Evolutionary conservation across 208 protist species (phyloP), one percentile per base, ranked within the genome.

Genomic region (Acanthamoeba lenticulata): DNA sequence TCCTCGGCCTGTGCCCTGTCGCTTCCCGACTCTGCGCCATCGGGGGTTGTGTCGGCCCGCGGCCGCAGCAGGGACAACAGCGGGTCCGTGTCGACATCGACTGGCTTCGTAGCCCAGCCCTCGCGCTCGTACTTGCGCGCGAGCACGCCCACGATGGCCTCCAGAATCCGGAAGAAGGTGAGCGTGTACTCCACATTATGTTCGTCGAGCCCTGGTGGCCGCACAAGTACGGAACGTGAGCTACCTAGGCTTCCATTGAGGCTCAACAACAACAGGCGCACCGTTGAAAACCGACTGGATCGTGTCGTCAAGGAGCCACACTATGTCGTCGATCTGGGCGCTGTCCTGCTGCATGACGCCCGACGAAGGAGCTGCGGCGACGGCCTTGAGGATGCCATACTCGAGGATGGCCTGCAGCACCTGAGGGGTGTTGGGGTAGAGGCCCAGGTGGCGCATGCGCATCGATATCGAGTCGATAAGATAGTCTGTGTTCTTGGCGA

Each of bases 401-500:
- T 90, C 52, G 40, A 90, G 83, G 29, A 90, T 90, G 52, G 83
- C 83, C 1, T 69, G 83, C 19, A 90, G 83, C 29, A 90, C 83
- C 57, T 90, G 83, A 34, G 83, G 83, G 19, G 83, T 69, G 32
- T 90, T 90, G 83, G 83, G 83, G 67, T 90, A 90, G 17, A 90
- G 49, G 40, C 36, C 47, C 42, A 90, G 49, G 36, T 72, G 57
- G 19, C 38, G 24, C 83, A 90, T 90, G 49, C 57, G 47, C 83
- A 90, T 57, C 17, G 83, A 90, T 67, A 90, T 90, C 17, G 83
- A 90, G 57, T 90, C 83, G 57, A 90, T 90, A 42, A 90, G 57
- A 36, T 90, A 90, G 83, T 90, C 83, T 32, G 83, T 90, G 83
- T 90, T 90, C 83, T 45, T 57, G n/a, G 83, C 83, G 19, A 90